Conservation (phyloP, 1,284 basidiomycete genomes). For the Microbotryomycetes sp. region DNA sequence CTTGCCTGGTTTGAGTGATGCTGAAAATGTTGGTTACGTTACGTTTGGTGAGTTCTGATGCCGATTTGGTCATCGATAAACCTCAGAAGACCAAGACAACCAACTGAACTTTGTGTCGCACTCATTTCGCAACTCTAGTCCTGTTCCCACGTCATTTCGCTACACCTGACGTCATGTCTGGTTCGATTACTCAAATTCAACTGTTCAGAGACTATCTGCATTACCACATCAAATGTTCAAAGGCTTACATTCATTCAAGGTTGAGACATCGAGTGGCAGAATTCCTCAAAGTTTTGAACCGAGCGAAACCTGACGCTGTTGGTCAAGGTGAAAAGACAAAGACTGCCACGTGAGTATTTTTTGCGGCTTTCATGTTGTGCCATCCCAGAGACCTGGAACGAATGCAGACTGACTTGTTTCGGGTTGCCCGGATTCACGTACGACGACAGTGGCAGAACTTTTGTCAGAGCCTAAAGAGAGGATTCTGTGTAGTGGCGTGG, state of each 20-base stretch:
- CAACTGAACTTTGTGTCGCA: not conserved
- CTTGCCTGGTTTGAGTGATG: slow-evolving; percentile 65
- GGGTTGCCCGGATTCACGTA: not conserved
- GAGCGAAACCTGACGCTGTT: slow-evolving; percentile 91
- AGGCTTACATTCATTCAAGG: slow-evolving; percentile 98
- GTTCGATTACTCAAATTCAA: slow-evolving; percentile 91
- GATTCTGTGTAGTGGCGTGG: too few relatives aligned
- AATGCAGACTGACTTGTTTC: not conserved
- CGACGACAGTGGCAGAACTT: not conserved
- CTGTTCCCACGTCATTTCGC: slow-evolving; percentile 94
- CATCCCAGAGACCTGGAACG: too few relatives aligned
- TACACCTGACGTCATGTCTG: slow-evolving; percentile 63
- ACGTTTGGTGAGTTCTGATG: slow-evolving; percentile 62
- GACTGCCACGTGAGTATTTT: slow-evolving; percentile 69
- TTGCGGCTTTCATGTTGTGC: not conserved
- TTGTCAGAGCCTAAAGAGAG: not conserved
- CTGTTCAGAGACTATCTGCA: slow-evolving; percentile 97
- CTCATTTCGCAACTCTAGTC: slow-evolving; percentile 48
- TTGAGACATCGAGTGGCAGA: slow-evolving; percentile 93
- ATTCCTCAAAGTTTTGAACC: slow-evolving; percentile 95
- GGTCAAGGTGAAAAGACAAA: slow-evolving; percentile 65
- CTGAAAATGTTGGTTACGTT: slow-evolving; percentile 93
- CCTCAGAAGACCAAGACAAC: not conserved
- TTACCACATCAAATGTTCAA: slow-evolving; percentile 99
- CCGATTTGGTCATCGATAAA: not conserved